These are phyloP conservation scores for Tympanopsis confertula DNA, from an alignment of 2,329 filamentous ascomycete genomes.

Conservation along the genomic window DNA sequence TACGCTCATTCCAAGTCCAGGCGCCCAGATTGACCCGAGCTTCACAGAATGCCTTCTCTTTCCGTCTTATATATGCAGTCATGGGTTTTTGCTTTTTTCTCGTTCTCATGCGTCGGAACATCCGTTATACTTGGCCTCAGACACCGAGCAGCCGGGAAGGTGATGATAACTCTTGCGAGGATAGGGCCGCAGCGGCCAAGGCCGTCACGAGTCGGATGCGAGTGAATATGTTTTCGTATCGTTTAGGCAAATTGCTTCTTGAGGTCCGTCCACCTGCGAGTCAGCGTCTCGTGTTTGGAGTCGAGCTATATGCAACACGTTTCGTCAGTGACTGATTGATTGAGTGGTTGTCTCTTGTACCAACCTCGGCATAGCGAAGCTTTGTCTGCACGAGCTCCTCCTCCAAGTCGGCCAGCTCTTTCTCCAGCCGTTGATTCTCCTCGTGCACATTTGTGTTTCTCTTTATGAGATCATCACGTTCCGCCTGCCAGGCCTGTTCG, in stretches of 20 bases:
- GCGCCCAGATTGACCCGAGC: no score
- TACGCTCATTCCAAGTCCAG: no score
- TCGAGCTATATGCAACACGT: conserved; percentile 43
- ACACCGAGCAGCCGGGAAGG: no score
- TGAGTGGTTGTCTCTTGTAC: neutral
- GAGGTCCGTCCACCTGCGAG: conserved; percentile 68
- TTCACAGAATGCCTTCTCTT: no score
- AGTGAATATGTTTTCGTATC: neutral
- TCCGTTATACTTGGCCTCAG: no score
- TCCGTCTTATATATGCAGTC: no score
- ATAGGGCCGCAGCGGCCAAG: neutral
- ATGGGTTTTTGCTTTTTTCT: no score
- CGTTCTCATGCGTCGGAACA: no score
- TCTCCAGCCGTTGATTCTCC: conserved; percentile 78
- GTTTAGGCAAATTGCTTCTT: conserved; percentile 37
- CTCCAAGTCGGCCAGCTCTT: conserved; percentile 84
- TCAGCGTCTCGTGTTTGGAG: conserved; percentile 58
- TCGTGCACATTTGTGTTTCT: conserved; percentile 88
- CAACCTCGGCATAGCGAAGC: conserved; percentile 85
- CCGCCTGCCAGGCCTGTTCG: conserved; percentile 66
- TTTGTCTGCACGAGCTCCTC: conserved; percentile 85
- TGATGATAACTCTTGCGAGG: no score
- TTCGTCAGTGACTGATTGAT: conserved; percentile 2
- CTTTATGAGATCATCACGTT: conserved; percentile 86
- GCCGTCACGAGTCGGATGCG: neutral